Percentiles rank a stretch among this genome's conserved stretches.
Evolutionary conservation across 306 rosid species (phyloP).

Genomic region (Crataegus laevigata): DNA sequence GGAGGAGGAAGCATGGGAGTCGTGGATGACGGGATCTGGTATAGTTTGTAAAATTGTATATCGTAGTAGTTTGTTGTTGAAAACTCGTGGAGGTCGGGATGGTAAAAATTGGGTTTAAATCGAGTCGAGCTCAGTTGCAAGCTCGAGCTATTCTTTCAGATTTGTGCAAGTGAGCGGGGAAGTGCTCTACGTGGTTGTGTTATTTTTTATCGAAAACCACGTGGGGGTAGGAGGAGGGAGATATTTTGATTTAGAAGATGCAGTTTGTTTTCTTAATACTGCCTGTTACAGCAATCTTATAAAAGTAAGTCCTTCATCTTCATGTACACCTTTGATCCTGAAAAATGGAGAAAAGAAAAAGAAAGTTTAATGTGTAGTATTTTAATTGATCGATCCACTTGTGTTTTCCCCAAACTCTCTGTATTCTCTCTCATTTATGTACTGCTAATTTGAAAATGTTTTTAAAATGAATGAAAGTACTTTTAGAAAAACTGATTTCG

Average conservation of each 20-base stretch:
- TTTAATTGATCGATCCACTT: background rate
- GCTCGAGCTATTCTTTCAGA: constrained; percentile 58
- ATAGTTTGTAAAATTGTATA: constrained; percentile 86
- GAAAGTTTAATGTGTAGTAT: background rate
- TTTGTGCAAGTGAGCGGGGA: constrained; percentile 34
- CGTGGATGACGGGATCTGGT: constrained; percentile 34
- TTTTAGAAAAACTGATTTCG: too few relatives aligned
- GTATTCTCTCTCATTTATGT: background rate
- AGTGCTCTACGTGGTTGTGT: constrained; percentile 67
- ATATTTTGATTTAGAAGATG: constrained; percentile 18
- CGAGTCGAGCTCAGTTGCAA: constrained; percentile 37
- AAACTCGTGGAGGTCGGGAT: constrained; percentile 35
- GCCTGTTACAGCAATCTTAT: background rate
- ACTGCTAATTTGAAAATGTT: too few relatives aligned
- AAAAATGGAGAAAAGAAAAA: background rate
- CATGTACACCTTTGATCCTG: background rate
- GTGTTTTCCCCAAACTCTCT: background rate
- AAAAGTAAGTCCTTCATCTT: background rate
- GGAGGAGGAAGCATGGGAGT: constrained; percentile 16
- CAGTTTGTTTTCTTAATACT: constrained; percentile 14
- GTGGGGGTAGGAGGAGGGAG: constrained; percentile 43
- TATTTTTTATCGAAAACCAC: constrained; percentile 64
- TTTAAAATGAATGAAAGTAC: too few relatives aligned
- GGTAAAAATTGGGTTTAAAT: constrained; percentile 41
- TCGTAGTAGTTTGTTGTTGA: constrained; percentile 50